These are phyloP conservation scores for Fusarium austroafricanum DNA, from an alignment of 2,329 filamentous ascomycete genomes.

Conservation along the genomic window DNA sequence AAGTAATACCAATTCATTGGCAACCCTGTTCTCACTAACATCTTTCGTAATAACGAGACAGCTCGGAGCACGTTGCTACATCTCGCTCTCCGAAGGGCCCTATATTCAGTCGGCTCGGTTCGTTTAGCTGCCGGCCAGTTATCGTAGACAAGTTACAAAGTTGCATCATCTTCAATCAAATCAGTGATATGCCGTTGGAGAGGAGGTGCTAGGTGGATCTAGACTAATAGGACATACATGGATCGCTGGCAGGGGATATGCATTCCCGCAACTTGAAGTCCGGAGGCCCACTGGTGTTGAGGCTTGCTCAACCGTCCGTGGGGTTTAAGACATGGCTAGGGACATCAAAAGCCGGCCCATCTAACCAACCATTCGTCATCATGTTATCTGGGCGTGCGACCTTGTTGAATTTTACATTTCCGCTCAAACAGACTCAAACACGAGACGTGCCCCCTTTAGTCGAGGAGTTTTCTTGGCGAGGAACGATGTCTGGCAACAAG, in stretches of 20 bases:
- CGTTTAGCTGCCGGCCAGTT: constrained; percentile 63
- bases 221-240: constrained; percentile 14
- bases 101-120: constrained; percentile 73
- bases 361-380: constrained; percentile 14
- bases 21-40: constrained; percentile 63
- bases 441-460: not conserved
- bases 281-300: constrained; percentile 19
- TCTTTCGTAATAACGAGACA: constrained; percentile 67
- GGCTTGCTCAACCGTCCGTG: constrained; percentile 11
- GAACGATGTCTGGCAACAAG: constrained; percentile 30
- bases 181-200: constrained; percentile 20
- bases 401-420: constrained; percentile 28
- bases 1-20: not conserved
- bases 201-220: constrained; percentile 24
- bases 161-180: constrained; percentile 17
- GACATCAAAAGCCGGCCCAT: constrained; percentile 40
- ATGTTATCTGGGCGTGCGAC: constrained; percentile 8
- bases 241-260: constrained; percentile 22
- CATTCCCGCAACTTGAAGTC: constrained; percentile 39
- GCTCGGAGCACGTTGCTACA: constrained; percentile 73
- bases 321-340: not conserved
- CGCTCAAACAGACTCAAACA: not conserved
- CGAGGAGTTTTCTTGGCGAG: constrained; percentile 12
- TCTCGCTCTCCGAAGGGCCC: constrained; percentile 71
- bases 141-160: constrained; percentile 49